Conservation (phyloP, 2,329 filamentous ascomycete species). For the Alternaria sp. region DNA sequence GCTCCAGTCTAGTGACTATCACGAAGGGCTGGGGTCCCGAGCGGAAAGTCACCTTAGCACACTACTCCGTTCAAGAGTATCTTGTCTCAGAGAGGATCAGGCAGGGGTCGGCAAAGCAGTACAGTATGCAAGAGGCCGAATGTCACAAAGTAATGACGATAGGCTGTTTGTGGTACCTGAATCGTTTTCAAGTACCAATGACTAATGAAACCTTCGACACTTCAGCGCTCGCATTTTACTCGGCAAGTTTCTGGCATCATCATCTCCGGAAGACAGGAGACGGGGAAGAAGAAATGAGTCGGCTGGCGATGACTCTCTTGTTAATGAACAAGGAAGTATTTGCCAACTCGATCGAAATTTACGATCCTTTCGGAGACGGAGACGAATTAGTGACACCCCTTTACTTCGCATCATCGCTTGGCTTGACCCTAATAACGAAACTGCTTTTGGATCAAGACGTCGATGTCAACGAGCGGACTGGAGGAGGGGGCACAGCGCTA, state of each 20-base stretch:
- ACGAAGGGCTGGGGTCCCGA: no score
- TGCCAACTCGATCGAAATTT: no score
- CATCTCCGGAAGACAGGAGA: no score
- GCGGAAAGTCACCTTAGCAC: not conserved
- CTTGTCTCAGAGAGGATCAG: not conserved
- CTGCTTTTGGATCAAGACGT: not conserved
- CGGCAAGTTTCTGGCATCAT: accelerated
- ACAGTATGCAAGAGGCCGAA: not conserved
- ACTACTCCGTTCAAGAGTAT: not conserved
- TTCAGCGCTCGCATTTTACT: no score
- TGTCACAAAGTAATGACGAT: not conserved
- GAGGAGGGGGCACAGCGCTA: not conserved
- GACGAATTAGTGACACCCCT: no score
- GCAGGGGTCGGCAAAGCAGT: not conserved
- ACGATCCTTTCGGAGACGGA: no score
- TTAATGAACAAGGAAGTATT: accelerated
- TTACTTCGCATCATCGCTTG: no score
- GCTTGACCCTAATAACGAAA: no score
- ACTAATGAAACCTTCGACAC: no score
- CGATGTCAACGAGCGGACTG: not conserved
- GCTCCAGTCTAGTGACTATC: conserved; percentile 40
- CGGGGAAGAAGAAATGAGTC: no score
- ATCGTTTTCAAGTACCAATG: accelerated
- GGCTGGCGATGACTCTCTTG: no score
- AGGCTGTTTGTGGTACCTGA: no score